Evolutionary conservation across 139 green algal species (phyloP), one percentile per base, ranked within the genome.

Genomic region (Chlamydomonas applanata): DNA sequence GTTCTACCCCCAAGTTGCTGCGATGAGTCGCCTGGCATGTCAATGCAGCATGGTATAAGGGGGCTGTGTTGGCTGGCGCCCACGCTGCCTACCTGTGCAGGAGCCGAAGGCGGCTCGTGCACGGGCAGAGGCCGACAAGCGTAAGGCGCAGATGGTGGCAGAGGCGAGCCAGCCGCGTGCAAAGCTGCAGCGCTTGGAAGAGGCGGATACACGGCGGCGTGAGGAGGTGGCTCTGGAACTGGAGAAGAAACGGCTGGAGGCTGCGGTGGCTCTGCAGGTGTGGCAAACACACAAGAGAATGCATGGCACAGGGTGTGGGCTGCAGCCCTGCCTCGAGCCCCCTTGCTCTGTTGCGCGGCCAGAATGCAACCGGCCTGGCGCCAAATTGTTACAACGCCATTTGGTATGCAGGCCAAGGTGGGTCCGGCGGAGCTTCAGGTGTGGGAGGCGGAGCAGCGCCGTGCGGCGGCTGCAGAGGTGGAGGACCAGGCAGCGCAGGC

Each of bases 191-290:
- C 24, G 35, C 14, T 33, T 82, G 66, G 64, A 81, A 73, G 65
- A 82, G 32, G 25, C 45, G 20, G 30, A 33, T 2, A 25, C 62
- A 24, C 27, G 45, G 63, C 57, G 76, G 52, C 27, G 27, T 32
- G 36, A 63, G 24, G 53, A 22, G 46, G 14, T 82, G n/a, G 19
- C 2, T 44, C 59, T 76, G 46, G 52, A 84, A 61, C 56, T 86
- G 64, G 36, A 81, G 46, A 13, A 20, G 9, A 29, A 69, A 20
- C 75, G 67, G 40, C 25, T 80, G 49, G 34, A 61, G 35, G 82
- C 79, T 54, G 46, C 77, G 74, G 20, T 81, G 53, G 63, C 77
- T n/a, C 60, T 86, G 70, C 81, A 86, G 77, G 81, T 81, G 57
- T 2, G 77, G 19, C 13, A 49, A 52, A 11, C 11, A 11, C 11